Percentiles rank a stretch among this genome's conserved stretches.
These are phyloP conservation scores for Leccinum boreale DNA, from an alignment of 768 basidiomycete genomes.

Conservation along the genomic window DNA sequence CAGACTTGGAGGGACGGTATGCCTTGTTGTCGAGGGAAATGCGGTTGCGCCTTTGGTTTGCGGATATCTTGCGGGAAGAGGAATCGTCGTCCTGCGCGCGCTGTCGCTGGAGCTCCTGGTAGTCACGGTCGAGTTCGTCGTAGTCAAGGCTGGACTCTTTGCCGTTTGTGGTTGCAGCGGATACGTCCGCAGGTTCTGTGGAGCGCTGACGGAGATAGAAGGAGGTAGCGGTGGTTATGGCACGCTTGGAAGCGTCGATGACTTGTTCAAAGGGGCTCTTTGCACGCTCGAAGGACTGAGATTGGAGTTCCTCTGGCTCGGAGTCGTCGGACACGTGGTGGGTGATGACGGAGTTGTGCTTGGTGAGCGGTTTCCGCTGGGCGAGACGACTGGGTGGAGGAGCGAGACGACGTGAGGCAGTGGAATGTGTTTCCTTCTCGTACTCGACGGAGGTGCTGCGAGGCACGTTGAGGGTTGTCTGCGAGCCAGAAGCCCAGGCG, in stretches of 20 bases:
- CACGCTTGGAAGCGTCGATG: constrained; percentile 52
- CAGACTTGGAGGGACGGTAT: constrained; percentile 65
- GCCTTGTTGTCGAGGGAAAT: constrained; percentile 81
- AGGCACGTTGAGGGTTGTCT: constrained; percentile 47
- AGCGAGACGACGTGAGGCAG: constrained; percentile 54
- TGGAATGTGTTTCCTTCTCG: constrained; percentile 60
- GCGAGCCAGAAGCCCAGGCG: constrained; percentile 64
- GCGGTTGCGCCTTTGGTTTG: constrained; percentile 49
- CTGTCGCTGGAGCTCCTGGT: constrained; percentile 37
- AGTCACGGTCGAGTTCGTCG: constrained; percentile 69
- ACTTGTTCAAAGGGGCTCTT: constrained; percentile 70
- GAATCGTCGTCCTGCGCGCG: constrained; percentile 17
- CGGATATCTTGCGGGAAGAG: constrained; percentile 32
- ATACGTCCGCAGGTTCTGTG: constrained; percentile 46
- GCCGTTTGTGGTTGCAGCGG: constrained; percentile 38
- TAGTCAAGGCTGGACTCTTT: constrained; percentile 69
- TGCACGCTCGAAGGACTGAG: constrained; percentile 40
- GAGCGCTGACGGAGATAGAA: constrained; percentile 67
- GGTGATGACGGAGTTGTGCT: constrained; percentile 44
- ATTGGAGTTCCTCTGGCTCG: constrained; percentile 51
- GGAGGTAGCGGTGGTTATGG: constrained; percentile 48
- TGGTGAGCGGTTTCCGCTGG: constrained; percentile 48
- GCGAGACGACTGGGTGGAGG: constrained; percentile 54
- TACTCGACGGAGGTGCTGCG: constrained; percentile 81
- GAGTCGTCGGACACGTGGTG: constrained; percentile 68